Percentiles rank a stretch among this genome's conserved stretches.
phyloP scores from a whole-genome alignment of 441 rosid species.

The Erodium trifolium region DNA sequence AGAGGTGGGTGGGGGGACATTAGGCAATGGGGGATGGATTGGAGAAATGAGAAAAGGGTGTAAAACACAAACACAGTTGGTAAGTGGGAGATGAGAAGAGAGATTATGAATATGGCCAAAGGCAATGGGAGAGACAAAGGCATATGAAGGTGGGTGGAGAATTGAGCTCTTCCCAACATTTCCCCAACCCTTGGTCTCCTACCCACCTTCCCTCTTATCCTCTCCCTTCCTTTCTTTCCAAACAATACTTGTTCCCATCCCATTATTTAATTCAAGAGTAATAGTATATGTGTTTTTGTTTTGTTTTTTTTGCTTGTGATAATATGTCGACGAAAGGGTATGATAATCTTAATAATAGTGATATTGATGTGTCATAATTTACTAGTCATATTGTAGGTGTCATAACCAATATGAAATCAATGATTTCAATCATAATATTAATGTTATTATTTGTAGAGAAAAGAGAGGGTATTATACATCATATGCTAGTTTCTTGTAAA shows the following conservation, averaged over 20 bases:
- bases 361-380: background rate
- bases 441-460: too few species aligned
- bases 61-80: constrained; percentile 1
- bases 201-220: constrained; percentile 31
- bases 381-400: background rate
- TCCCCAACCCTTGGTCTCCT: constrained; percentile 31
- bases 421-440: background rate
- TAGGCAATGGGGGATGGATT: constrained; percentile 7
- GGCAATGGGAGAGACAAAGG: constrained; percentile 19
- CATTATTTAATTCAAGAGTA: background rate
- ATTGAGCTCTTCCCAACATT: constrained; percentile 25
- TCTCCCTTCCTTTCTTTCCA: constrained; percentile 3
- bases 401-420: background rate
- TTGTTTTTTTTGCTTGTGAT: background rate
- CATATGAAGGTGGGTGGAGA: constrained; percentile 21
- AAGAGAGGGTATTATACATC: too few species aligned
- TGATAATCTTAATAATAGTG: background rate
- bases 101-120: constrained; percentile 4
- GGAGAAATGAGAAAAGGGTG: background rate
- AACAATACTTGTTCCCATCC: background rate
- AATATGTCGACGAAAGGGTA: background rate
- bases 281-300: background rate
- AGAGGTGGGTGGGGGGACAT: constrained; percentile 3
- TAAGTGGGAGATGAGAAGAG: background rate
- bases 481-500: too few species aligned